Percentiles rank a stretch among this genome's conserved stretches.
Conservation (phyloP, 106 monocot species). For the Xerophyta viscosa region DNA sequence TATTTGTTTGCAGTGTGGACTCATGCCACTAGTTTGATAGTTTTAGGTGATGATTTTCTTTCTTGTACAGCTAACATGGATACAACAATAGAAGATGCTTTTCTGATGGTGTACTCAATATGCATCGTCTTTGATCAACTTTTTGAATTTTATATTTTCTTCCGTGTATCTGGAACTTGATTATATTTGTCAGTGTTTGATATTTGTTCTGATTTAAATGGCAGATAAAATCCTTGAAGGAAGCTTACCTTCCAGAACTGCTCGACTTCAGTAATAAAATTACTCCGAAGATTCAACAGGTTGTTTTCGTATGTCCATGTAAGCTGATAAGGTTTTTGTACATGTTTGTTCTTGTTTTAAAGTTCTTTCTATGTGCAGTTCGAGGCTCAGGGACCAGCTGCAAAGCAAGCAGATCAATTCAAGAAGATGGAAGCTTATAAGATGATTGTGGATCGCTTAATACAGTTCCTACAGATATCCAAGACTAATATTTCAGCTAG, state of each 20-base stretch:
- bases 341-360: not conserved
- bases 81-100: too few species aligned
- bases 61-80: too few species aligned
- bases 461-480: slow-evolving; percentile 19
- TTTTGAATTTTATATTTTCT: not conserved
- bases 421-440: slow-evolving; percentile 25
- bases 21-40: too few species aligned
- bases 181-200: not conserved
- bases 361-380: not conserved
- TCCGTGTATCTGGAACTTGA: not conserved
- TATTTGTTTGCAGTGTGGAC: too few species aligned
- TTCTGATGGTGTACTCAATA: too few species aligned
- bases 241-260: slow-evolving; percentile 43
- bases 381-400: not conserved
- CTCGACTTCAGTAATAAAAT: slow-evolving; percentile 54
- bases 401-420: slow-evolving; percentile 27
- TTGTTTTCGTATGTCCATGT: slow-evolving; percentile 14
- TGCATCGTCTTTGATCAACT: not conserved
- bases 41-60: too few species aligned
- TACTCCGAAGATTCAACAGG: slow-evolving; percentile 56
- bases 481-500: slow-evolving; percentile 18
- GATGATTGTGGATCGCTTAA: slow-evolving; percentile 4
- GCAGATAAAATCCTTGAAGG: slow-evolving; percentile 68
- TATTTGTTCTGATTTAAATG: not conserved
- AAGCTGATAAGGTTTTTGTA: too few species aligned